phyloP scores from a whole-genome alignment of 805 yeast genomes.

The Naumovozyma dairenensis region DNA sequence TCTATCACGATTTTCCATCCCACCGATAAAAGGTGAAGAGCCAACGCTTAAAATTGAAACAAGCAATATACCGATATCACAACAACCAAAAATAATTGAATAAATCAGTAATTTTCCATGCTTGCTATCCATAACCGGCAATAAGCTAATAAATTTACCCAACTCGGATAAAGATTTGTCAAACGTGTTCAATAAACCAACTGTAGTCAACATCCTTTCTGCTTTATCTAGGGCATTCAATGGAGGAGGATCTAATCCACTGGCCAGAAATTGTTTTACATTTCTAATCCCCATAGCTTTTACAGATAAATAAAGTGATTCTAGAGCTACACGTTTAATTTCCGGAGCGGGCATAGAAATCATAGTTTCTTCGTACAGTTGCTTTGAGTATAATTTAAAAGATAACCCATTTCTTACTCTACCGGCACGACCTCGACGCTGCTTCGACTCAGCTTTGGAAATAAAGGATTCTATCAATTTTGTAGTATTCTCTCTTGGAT shows the following conservation, averaged over 20 bases:
- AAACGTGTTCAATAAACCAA: slow-evolving; percentile 56
- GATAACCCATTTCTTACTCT: slow-evolving; percentile 80
- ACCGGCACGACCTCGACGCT: slow-evolving; percentile 97
- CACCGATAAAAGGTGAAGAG: slow-evolving; percentile 53
- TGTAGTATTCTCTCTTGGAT: slow-evolving; percentile 56
- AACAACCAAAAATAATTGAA: slow-evolving; percentile 75
- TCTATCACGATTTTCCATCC: slow-evolving; percentile 53
- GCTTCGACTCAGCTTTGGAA: slow-evolving; percentile 80
- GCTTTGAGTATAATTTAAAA: slow-evolving; percentile 64
- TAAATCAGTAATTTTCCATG: slow-evolving; percentile 75
- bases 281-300: slow-evolving; percentile 79
- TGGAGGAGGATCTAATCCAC: slow-evolving; percentile 79
- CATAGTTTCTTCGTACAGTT: slow-evolving; percentile 49
- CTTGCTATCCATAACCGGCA: slow-evolving; percentile 76
- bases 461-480: slow-evolving; percentile 74
- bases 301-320: slow-evolving; percentile 71
- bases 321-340: slow-evolving; percentile 73
- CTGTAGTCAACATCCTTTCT: slow-evolving; percentile 42
- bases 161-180: slow-evolving; percentile 52
- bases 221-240: slow-evolving; percentile 31
- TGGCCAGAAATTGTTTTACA: slow-evolving; percentile 57
- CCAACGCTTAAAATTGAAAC: slow-evolving; percentile 71
- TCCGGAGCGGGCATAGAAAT: slow-evolving; percentile 76
- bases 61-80: slow-evolving; percentile 68
- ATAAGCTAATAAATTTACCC: slow-evolving; percentile 67